Evolutionary conservation across 2,329 filamentous ascomycete species (phyloP), one percentile per base, ranked within the genome.

Genomic region (Paraconiothyrium brasiliense): DNA sequence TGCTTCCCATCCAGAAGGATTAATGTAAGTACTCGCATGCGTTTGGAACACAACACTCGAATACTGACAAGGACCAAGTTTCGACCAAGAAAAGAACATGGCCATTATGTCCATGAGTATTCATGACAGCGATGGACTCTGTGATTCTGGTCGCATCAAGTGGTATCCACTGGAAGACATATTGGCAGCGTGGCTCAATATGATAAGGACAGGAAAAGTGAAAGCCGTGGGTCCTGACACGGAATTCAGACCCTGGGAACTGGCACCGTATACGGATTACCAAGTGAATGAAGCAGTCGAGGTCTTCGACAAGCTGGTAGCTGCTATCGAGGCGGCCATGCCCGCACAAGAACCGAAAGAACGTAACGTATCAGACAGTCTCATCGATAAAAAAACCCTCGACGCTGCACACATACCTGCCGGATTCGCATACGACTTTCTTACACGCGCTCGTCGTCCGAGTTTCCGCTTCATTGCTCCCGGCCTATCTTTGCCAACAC

Each of bases 391-490:
- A 14, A 43, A 41, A 20, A 48, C 50, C 10, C 55, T 66, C 8
- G 24, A 63, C 46, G 34, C 41, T 16, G 48, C 46, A 4, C 10
- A 59, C 10, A 57, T 61, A 32, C 52, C 52, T 2, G 44, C 35
- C n/a, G 60, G 58, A 24, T 68, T 68, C n/a, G 51, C 51, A 22
- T 59, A 56, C 32, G 55, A 65, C 27, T 68, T 66, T 39, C 46
- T 65, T 20, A 57, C 27, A 30, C 54, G 54, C 6, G 60, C 43
- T 14, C 58, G 54, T n/a, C 59, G 54, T 20, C 67, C 66, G 41
- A 57, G 51, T 22, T 69, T 69, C 57, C 43, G 43, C 39, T 63
- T 51, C 52, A 67, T 69, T 10, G 67, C 64, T 41, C 64, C 66
- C 9, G 67, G 64, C 24, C 61, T 69, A 10, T 50, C 60, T 24